Evolutionary conservation across 495 filamentous ascomycete species (phyloP), one percentile per base, ranked within the genome.

Genomic region (Jackrogersella multiformis): DNA sequence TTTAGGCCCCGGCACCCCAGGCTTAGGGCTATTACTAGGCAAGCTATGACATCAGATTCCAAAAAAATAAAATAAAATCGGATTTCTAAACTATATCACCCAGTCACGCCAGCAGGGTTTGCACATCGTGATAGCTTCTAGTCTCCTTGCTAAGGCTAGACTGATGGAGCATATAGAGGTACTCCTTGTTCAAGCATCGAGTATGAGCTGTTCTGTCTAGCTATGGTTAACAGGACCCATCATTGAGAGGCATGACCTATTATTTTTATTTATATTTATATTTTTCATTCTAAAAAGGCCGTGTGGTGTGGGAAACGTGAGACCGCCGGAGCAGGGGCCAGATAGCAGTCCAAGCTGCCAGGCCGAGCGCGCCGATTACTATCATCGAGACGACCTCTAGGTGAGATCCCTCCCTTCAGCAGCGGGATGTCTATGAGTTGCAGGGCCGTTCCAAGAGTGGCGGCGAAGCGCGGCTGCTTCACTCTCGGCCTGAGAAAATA

Each of bases 381-480:
- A 32, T 59, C n/a, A n/a, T n/a, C n/a, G n/a, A n/a, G 0, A 26
- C 2, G 26, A 13, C 38, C 46, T 41, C 20, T 69, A 64, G 13
- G 20, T 52, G 21, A 41, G 21, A 18, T 69, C 64, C 36, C 20
- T 34, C 0, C 60, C 60, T 12, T 64, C 56, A 28, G 34, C 20
- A 20, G 34, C 55, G 0, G 66, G 54, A 16, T 69, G 66, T 23
- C 36, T 64, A 23, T 51, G 59, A 64, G 34, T 20, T 5, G 39
- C 26, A 20, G 20, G 23, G 5, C 66, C 60, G 20, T 69, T 38
- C 66, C 60, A 69, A 9, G 66, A 69, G 26, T 20, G 55, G 21
- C 66, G 66, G 10, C 66, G 66, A 6, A 55, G 13, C 8, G 60
- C 42, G 3, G 49, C 48, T 12, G 35, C 55, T 6, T 69, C 60